Percentiles rank a stretch among this genome's conserved stretches.
phyloP scores from a whole-genome alignment of 169 alveolate genomes.

The Plasmodium yoelii region DNA sequence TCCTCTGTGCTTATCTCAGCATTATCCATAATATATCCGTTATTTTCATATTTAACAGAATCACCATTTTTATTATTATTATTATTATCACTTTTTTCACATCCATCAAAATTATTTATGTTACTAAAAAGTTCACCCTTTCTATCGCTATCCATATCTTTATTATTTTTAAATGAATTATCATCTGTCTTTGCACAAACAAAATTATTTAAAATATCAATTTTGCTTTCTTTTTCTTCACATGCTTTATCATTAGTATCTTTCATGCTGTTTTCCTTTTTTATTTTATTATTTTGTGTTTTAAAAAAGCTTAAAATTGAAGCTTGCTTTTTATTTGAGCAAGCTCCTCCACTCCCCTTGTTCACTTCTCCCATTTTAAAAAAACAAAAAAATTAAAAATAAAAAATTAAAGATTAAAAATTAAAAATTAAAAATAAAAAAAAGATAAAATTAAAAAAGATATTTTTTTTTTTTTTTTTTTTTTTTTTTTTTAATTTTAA shows the following conservation, averaged over 20 bases:
- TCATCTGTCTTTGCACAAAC: not conserved
- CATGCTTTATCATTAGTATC: not conserved
- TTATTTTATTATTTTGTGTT: constrained; percentile 20
- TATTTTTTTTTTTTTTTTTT: too few species aligned
- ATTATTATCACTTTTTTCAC: not conserved
- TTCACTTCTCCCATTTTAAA: constrained; percentile 18
- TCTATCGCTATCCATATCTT: not conserved
- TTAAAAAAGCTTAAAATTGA: constrained; percentile 67
- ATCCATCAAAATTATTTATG: not conserved
- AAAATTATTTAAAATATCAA: constrained; percentile 5
- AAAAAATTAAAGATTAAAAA: too few species aligned
- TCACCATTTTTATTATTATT: not conserved
- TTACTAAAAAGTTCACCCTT: not conserved
- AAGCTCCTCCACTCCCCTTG: constrained; percentile 14
- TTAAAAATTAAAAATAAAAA: too few species aligned
- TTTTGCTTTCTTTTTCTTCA: not conserved
- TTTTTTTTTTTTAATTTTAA: too few species aligned
- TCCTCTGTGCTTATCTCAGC: constrained; percentile 56
- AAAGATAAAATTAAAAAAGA: too few species aligned
- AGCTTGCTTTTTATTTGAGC: constrained; percentile 41
- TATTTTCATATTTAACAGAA: not conserved
- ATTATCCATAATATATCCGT: not conserved
- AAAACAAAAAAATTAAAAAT: too few species aligned
- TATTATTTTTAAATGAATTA: not conserved
- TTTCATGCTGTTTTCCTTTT: not conserved